phyloP scores from a whole-genome alignment of 305 asterid species.

The Fraxinus nigra region DNA sequence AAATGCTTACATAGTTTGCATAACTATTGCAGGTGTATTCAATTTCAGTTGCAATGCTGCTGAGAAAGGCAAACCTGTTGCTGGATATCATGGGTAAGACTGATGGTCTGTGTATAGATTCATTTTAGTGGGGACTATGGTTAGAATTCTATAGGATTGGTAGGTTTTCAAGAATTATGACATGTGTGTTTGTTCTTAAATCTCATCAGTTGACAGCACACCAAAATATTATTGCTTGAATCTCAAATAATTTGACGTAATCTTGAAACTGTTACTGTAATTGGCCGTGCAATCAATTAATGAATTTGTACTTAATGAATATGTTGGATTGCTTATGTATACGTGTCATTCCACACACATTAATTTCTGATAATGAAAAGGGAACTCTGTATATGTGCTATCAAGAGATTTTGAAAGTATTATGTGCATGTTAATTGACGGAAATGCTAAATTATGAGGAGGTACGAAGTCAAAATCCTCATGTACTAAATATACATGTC shows the following conservation, averaged over 20 bases:
- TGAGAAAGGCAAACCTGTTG: conserved; percentile 88
- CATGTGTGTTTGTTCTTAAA: not conserved
- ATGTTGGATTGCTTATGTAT: not conserved
- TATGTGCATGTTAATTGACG: not conserved
- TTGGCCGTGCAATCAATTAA: not conserved
- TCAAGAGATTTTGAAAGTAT: not conserved
- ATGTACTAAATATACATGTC: not conserved
- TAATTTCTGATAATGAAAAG: not conserved
- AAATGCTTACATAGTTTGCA: conserved; percentile 8
- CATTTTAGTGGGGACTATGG: not conserved
- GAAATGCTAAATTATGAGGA: not conserved
- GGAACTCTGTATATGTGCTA: not conserved
- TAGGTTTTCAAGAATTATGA: not conserved
- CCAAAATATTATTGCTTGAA: not conserved
- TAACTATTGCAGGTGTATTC: conserved; percentile 72
- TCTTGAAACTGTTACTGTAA: not conserved
- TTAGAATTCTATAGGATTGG: not conserved
- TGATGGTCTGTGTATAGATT: not conserved
- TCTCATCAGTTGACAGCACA: conserved; percentile 1
- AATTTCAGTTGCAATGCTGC: conserved; percentile 93
- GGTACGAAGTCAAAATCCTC: not conserved
- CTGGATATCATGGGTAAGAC: conserved; percentile 91
- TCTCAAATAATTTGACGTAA: not conserved
- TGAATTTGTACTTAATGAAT: not conserved
- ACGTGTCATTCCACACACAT: not conserved